These are phyloP conservation scores for Yamadazyma epiphylla DNA, from an alignment of 1,139 yeast species.

Conservation along the genomic window DNA sequence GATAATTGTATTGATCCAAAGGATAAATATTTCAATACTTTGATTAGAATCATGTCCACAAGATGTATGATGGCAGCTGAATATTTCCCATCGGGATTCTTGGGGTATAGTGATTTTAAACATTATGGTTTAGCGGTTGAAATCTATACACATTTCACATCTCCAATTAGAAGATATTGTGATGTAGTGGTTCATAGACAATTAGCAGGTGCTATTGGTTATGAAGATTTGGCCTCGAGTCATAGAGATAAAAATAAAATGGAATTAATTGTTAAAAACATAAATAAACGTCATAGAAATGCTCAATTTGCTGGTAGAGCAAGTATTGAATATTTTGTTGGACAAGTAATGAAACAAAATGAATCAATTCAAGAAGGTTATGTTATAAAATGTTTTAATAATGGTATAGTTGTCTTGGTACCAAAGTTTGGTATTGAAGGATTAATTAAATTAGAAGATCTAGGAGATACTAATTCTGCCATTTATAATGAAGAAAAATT, in stretches of 20 bases:
- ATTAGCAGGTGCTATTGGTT: constrained; percentile 94
- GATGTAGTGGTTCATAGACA: constrained; percentile 98
- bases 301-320: constrained; percentile 99
- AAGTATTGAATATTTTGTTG: constrained; percentile 94
- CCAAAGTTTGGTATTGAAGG: constrained; percentile 99
- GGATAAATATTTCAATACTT: constrained; percentile 90
- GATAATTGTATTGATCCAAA: constrained; percentile 79
- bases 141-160: constrained; percentile 96
- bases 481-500: constrained; percentile 75
- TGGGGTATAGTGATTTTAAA: constrained; percentile 86
- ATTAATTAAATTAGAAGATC: constrained; percentile 72
- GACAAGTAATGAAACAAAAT: constrained; percentile 88
- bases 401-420: constrained; percentile 91
- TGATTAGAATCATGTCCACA: constrained; percentile 94
- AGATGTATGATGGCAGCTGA: constrained; percentile 99
- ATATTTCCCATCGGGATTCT: constrained; percentile 92
- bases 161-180: constrained; percentile 97
- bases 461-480: constrained; percentile 65
- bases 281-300: constrained; percentile 91
- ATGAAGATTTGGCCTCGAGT: constrained; percentile 74
- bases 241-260: constrained; percentile 89
- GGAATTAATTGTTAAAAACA: constrained; percentile 85
- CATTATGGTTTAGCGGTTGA: constrained; percentile 98
- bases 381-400: constrained; percentile 85
- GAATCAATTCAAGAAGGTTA: constrained; percentile 82